phyloP scores from a whole-genome alignment of 768 basidiomycete genomes.

The Lentinula aciculospora region DNA sequence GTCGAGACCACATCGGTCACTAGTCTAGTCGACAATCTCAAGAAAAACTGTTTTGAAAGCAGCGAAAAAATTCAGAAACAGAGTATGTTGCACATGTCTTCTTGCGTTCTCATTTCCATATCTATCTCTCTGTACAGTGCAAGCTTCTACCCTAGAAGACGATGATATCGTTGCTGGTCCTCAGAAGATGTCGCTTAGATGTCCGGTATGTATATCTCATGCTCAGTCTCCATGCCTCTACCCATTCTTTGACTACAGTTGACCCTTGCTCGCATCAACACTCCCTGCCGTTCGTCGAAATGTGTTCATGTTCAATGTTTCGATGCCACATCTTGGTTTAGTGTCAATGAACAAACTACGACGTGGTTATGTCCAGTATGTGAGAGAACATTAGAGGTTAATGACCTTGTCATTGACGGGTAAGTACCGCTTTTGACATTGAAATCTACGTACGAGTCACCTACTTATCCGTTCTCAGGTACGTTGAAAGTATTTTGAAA shows the following conservation, averaged over 20 bases:
- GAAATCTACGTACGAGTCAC: background rate
- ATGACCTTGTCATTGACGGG: conserved; percentile 92
- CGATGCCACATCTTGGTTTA: conserved; percentile 91
- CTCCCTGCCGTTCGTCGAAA: conserved; percentile 79
- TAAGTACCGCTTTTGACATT: conserved; percentile 25
- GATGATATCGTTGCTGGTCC: conserved; percentile 91
- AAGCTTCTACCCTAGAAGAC: conserved; percentile 55
- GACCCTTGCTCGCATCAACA: conserved; percentile 79
- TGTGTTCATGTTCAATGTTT: conserved; percentile 95
- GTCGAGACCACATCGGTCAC: conserved; percentile 74
- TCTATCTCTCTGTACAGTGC: conserved; percentile 39
- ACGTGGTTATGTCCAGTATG: conserved; percentile 96
- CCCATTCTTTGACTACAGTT: conserved; percentile 32
- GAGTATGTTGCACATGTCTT: conserved; percentile 41
- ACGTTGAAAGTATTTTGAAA: conserved; percentile 81
- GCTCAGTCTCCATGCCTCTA: background rate
- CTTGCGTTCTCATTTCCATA: background rate
- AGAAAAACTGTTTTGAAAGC: conserved; percentile 59
- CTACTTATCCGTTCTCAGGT: conserved; percentile 40
- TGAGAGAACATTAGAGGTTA: conserved; percentile 67
- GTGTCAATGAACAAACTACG: conserved; percentile 93
- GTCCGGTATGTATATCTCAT: conserved; percentile 64
- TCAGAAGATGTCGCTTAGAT: conserved; percentile 87
- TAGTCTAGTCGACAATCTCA: conserved; percentile 63
- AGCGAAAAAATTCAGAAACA: conserved; percentile 58